Conservation (phyloP, 306 rosid species). For the Corylus heterophylla region DNA sequence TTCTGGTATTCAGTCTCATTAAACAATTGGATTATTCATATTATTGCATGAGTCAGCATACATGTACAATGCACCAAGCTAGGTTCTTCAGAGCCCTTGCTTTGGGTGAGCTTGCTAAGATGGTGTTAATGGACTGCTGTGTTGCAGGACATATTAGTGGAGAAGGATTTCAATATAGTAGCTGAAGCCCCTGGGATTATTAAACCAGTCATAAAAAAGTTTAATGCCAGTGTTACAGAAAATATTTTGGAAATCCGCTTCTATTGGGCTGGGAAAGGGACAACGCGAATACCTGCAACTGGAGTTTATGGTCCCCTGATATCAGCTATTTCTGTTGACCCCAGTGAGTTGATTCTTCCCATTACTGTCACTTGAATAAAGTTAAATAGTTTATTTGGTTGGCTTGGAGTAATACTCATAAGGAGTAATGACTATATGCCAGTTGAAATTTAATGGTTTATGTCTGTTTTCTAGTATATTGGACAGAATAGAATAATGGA, state of each 20-base stretch:
- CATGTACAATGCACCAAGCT: too few species aligned
- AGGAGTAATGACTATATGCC: neutral
- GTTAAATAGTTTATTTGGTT: too few species aligned
- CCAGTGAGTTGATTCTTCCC: neutral
- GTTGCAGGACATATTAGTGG: neutral
- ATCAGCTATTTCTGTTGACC: neutral
- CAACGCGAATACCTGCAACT: neutral
- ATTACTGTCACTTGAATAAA: too few species aligned
- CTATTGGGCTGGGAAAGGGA: conserved; percentile 5
- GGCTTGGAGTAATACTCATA: too few species aligned
- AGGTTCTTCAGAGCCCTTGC: neutral
- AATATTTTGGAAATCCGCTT: neutral
- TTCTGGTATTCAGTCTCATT: too few species aligned
- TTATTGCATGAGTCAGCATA: too few species aligned
- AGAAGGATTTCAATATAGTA: neutral
- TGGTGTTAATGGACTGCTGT: neutral
- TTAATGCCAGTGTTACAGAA: neutral
- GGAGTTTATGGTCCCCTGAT: conserved; percentile 3
- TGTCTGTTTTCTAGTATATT: too few species aligned
- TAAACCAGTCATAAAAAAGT: neutral
- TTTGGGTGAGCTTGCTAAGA: neutral
- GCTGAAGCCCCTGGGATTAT: neutral
- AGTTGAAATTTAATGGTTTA: too few species aligned
- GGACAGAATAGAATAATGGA: too few species aligned
- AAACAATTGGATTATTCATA: too few species aligned